phyloP scores from a whole-genome alignment of 2,329 filamentous ascomycete species.

The Fulvia fulva region DNA sequence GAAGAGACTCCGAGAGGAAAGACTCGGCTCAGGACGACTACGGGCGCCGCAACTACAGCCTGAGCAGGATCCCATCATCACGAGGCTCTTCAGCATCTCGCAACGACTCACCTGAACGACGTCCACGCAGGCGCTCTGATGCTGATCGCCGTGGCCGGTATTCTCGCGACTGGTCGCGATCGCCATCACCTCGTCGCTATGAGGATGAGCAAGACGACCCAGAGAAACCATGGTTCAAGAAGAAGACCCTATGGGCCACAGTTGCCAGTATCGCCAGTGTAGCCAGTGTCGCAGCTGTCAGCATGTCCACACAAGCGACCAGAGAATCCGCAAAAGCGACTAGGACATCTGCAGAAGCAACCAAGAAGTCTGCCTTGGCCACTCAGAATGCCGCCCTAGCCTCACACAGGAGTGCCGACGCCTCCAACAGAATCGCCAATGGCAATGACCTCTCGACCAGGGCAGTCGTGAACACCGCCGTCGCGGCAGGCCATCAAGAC shows the following conservation, averaged over 20 bases:
- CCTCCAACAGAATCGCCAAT: constrained; percentile 13
- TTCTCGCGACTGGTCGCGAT: constrained; percentile 5
- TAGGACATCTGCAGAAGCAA: constrained; percentile 9
- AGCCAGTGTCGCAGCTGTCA: constrained; percentile 14
- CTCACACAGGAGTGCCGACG: constrained; percentile 10
- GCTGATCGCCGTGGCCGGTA: constrained; percentile 2
- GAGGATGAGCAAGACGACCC: neutral
- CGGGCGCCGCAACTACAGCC: neutral
- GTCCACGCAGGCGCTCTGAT: neutral
- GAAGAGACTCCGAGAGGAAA: neutral
- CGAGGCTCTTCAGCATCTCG: neutral
- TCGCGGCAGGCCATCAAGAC: constrained; percentile 20
- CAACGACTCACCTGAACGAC: neutral
- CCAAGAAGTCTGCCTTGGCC: neutral
- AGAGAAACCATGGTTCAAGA: constrained; percentile 21
- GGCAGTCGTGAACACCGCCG: constrained; percentile 22
- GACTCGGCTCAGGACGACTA: neutral
- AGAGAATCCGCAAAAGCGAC: constrained; percentile 14
- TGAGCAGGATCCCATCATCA: neutral
- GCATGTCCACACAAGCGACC: constrained; percentile 12
- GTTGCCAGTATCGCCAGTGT: constrained; percentile 19
- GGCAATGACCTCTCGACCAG: constrained; percentile 14
- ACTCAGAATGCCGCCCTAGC: constrained; percentile 10
- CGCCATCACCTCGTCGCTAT: constrained; percentile 9
- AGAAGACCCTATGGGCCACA: constrained; percentile 24